Percentiles rank a stretch among this genome's conserved stretches.
These are phyloP conservation scores for Rhizophlyctis rosea DNA, from an alignment of 192 early-diverging fungal species.

Conservation along the genomic window DNA sequence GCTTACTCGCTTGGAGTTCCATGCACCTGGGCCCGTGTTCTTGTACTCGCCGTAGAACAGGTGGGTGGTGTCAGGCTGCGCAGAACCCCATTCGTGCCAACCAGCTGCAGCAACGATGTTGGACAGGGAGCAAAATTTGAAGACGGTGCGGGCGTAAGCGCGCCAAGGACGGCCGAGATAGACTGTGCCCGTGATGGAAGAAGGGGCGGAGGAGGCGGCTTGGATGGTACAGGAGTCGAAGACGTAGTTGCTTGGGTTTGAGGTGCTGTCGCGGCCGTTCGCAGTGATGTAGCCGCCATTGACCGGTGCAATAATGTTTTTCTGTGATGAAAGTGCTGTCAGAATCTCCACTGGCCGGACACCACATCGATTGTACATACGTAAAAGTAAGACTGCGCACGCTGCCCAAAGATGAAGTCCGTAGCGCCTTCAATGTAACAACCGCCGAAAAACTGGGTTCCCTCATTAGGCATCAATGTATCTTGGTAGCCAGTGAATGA, in stretches of 20 bases:
- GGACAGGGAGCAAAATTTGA: background rate
- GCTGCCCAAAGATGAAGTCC: constrained; percentile 8
- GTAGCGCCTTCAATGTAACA: constrained; percentile 2
- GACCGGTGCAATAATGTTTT: background rate
- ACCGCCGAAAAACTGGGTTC: background rate
- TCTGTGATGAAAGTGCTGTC: no score
- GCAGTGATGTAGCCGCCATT: background rate
- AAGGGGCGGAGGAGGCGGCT: background rate
- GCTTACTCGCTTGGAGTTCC: no score
- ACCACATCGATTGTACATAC: no score
- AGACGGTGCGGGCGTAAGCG: background rate
- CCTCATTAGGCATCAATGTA: background rate
- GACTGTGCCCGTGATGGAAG: background rate
- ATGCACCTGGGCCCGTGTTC: no score
- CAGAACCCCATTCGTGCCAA: no score
- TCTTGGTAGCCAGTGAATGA: constrained; percentile 6
- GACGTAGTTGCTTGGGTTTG: background rate
- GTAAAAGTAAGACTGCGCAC: constrained; percentile 1
- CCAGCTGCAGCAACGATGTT: background rate
- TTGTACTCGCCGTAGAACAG: no score
- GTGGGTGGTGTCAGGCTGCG: no score
- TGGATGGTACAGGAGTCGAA: constrained; percentile 1
- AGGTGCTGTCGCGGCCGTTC: constrained; percentile 1
- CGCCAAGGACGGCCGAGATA: constrained; percentile 6
- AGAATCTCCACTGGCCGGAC: no score